These are phyloP conservation scores for Botryotinia calthae DNA, from an alignment of 2,329 filamentous ascomycete species.

Conservation along the genomic window DNA sequence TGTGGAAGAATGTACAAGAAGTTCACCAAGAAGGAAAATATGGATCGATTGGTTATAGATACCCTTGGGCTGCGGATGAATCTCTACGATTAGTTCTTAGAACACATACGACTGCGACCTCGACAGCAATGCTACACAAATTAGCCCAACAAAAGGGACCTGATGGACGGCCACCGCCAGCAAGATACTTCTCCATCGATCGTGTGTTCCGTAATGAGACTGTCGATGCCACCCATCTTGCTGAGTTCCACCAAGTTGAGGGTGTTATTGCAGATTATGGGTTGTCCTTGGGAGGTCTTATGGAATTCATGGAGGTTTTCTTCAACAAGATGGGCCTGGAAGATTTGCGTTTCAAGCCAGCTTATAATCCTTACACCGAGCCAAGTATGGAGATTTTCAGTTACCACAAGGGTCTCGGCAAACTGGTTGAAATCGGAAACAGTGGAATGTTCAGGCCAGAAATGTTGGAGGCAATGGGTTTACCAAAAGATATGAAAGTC, in stretches of 20 bases:
- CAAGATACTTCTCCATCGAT: conserved; percentile 98
- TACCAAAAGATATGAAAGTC: conserved; percentile 86
- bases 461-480: conserved; percentile 92
- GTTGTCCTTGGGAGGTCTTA: conserved; percentile 85
- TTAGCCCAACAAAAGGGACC: conserved; percentile 79
- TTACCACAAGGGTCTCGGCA: conserved; percentile 83
- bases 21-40: conserved; percentile 92
- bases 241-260: conserved; percentile 98
- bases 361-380: conserved; percentile 94
- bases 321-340: conserved; percentile 93
- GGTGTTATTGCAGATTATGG: conserved; percentile 97
- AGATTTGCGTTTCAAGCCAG: conserved; percentile 90
- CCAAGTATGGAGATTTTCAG: conserved; percentile 98
- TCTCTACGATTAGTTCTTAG: conserved; percentile 83
- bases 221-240: conserved; percentile 93
- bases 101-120: conserved; percentile 93
- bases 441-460: conserved; percentile 98
- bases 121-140: conserved; percentile 85
- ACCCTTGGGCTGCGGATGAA: conserved; percentile 88
- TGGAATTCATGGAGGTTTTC: conserved; percentile 94
- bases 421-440: conserved; percentile 97
- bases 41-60: conserved; percentile 93
- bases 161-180: conserved; percentile 60
- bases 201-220: conserved; percentile 97
- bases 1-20: conserved; percentile 82